Evolutionary conservation across 2,329 filamentous ascomycete genomes (phyloP), one percentile per base, ranked within the genome.

Genomic region (Apiospora sp.): DNA sequence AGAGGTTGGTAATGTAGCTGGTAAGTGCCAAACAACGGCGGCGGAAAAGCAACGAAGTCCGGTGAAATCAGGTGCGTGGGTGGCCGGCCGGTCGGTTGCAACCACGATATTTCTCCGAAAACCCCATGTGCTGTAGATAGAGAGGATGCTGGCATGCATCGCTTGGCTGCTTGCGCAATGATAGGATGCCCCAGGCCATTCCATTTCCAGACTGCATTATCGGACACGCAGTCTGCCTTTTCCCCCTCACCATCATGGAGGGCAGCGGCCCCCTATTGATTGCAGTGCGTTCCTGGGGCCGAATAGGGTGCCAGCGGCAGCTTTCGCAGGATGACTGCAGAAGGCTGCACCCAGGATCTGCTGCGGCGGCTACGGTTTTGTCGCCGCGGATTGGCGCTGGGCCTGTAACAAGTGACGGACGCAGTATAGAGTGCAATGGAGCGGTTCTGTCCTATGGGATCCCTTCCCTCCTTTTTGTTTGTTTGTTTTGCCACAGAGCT

Each of bases 261-360:
- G 30, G 54, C 30, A 37, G 16, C 54, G 0, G 1, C 58, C 58
- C 58, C 58, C 58, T 64, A 64, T 64, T 64, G 58, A 64, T 37
- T 64, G 58, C 58, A 64, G 58, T 19, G 30, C 14, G 58, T n/a
- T 41, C 30, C 58, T 64, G 58, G 24, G 49, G 30, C 34, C 34
- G 58, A 64, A 64, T 64, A 41, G 58, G 19, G 34, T 64, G 34
- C 19, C 58, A 19, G 58, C 58, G 51, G 37, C 58, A 37, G 58
- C 58, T 41, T 41, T 64, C 37, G 58, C 58, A 64, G 58, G 30
- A 22, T 37, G 30, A 37, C 58, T 22, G 58, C 58, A 64, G 34
- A 41, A 64, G 41, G 58, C 58, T 64, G 58, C 34, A 64, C 19
- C 30, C 58, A 64, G 58, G 34, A 64, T 64, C 58, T 64, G 34